A percentile compares a stretch with the other conserved stretches of the same genome.
Evolutionary conservation across 2,329 filamentous ascomycete genomes (phyloP).

Genomic region (Sporothrix euskadiensis): DNA sequence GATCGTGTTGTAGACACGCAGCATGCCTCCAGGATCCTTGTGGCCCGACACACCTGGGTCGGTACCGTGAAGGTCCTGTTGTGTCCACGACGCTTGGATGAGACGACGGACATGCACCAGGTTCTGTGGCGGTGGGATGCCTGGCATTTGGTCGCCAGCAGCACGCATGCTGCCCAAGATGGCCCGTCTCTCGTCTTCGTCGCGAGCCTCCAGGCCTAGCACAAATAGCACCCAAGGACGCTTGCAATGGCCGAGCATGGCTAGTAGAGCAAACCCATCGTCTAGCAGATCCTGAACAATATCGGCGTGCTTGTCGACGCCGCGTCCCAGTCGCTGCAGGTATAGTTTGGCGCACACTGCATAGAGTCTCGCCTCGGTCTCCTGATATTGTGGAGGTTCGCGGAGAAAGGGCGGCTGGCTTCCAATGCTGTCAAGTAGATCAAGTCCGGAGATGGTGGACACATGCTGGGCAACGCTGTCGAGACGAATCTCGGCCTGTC

Average conservation of each 20-base stretch:
- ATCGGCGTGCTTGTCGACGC: background rate
- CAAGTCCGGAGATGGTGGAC: background rate
- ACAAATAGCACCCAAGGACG: constrained; percentile 31
- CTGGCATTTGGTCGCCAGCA: no score
- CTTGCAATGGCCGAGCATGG: constrained; percentile 5
- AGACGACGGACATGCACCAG: constrained; percentile 17
- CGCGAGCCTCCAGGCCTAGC: constrained; percentile 30
- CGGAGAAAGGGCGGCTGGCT: background rate
- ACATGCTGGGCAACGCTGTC: constrained; percentile 27
- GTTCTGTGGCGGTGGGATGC: constrained; percentile 26
- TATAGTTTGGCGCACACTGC: constrained; percentile 27
- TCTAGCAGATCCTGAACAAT: constrained; percentile 10
- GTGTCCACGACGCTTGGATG: constrained; percentile 27
- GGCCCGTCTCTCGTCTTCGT: constrained; percentile 26
- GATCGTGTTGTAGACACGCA: constrained; percentile 29
- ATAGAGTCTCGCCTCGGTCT: constrained; percentile 23
- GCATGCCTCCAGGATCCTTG: background rate
- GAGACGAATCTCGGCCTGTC: constrained; percentile 28
- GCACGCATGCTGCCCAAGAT: constrained; percentile 14
- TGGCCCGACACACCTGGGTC: background rate
- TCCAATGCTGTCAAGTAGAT: background rate
- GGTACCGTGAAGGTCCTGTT: constrained; percentile 26
- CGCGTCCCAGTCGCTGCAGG: constrained; percentile 25
- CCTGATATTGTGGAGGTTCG: background rate
- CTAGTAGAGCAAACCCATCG: background rate